Percentiles rank a stretch among this genome's conserved stretches.
These are phyloP conservation scores for Pichia phayaonensis DNA, from an alignment of 805 yeast species.

Conservation along the genomic window DNA sequence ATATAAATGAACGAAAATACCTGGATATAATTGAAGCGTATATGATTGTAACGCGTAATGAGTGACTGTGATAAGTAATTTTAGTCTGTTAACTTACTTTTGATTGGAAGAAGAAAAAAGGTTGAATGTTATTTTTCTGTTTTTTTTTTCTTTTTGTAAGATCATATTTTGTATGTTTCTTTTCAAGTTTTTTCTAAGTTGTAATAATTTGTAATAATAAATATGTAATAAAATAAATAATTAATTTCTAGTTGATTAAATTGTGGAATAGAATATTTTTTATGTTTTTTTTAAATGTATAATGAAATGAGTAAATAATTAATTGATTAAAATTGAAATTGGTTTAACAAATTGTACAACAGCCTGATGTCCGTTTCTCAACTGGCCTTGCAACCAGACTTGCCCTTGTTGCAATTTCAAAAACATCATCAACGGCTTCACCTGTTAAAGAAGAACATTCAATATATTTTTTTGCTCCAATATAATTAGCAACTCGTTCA, in stretches of 20 bases:
- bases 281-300: not conserved
- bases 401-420: constrained; percentile 84
- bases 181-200: not conserved
- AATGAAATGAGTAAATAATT: not conserved
- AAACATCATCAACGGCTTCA: constrained; percentile 90
- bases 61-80: not conserved
- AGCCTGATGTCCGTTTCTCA: constrained; percentile 33
- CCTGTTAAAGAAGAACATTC: constrained; percentile 92
- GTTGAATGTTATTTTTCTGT: not conserved
- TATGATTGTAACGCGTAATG: not conserved
- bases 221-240: not conserved
- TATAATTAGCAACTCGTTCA: constrained; percentile 60
- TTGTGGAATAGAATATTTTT: not conserved
- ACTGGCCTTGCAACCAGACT: constrained; percentile 53
- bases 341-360: constrained; percentile 32
- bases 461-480: constrained; percentile 76
- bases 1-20: not conserved
- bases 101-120: not conserved
- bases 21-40: not conserved
- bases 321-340: not conserved
- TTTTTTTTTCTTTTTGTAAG: not conserved
- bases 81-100: not conserved
- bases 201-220: not conserved
- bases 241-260: not conserved
- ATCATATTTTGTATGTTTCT: not conserved